Percentiles rank a stretch among this genome's conserved stretches.
Conservation (phyloP, 1,284 basidiomycete genomes). For the Ustilago vetiveriae region DNA sequence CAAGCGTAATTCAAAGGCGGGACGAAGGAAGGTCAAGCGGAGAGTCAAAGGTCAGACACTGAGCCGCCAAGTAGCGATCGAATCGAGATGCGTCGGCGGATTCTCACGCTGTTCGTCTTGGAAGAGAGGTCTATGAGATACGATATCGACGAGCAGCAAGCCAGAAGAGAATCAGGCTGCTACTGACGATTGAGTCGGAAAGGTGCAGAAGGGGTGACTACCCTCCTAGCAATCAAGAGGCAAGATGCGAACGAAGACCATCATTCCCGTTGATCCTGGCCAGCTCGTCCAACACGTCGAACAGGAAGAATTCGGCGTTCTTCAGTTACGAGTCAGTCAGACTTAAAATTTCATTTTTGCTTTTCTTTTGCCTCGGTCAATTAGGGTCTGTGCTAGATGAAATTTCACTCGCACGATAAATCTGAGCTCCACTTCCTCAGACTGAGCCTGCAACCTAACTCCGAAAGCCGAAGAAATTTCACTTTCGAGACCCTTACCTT, state of each 20-base stretch:
- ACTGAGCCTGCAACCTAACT: constrained; percentile 22
- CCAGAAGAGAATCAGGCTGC: constrained; percentile 17
- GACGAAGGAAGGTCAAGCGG: constrained; percentile 1
- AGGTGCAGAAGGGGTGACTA: constrained; percentile 47
- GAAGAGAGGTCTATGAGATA: too few species aligned
- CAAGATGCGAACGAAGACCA: constrained; percentile 21
- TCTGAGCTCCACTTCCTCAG: constrained; percentile 3
- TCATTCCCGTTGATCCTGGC: constrained; percentile 16
- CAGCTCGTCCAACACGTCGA: background rate
- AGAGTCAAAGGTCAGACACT: constrained; percentile 11
- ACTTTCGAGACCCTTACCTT: constrained; percentile 1
- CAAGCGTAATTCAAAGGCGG: too few species aligned
- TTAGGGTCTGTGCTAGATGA: constrained; percentile 19
- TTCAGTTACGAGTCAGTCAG: constrained; percentile 9
- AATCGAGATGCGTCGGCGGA: background rate
- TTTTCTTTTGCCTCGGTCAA: constrained; percentile 1
- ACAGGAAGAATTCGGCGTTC: constrained; percentile 9
- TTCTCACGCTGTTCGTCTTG: constrained; percentile 32
- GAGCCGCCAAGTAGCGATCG: background rate
- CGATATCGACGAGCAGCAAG: constrained; percentile 8
- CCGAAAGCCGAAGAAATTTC: constrained; percentile 29
- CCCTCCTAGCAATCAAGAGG: constrained; percentile 45
- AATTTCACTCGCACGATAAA: constrained; percentile 23
- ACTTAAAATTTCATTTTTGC: constrained; percentile 2
- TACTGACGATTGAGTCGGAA: constrained; percentile 38